Evolutionary conservation across 495 filamentous ascomycete species (phyloP).

Genomic region (Evernia prunastri): DNA sequence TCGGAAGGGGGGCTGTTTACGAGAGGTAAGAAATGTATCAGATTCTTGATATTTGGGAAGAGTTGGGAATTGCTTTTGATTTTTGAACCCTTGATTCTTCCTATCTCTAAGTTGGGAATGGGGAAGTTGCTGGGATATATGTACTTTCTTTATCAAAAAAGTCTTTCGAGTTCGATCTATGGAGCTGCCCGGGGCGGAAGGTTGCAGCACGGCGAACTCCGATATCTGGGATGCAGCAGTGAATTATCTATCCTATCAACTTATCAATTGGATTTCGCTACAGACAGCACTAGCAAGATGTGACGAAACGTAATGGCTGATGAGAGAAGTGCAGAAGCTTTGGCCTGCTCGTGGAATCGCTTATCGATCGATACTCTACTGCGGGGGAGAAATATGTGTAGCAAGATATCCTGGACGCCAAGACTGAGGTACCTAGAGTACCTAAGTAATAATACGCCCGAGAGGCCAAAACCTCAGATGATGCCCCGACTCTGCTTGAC

Average conservation of each 20-base stretch:
- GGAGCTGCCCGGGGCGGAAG: slow-evolving; percentile 12
- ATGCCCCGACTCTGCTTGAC: too few relatives aligned
- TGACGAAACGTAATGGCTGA: not conserved
- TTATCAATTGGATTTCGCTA: not conserved
- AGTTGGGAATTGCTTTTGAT: not conserved
- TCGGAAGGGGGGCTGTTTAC: not conserved
- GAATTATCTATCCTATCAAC: not conserved
- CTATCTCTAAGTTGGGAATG: not conserved
- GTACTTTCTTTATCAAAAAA: not conserved
- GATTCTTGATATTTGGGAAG: not conserved
- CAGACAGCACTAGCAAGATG: not conserved
- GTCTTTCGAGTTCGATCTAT: slow-evolving; percentile 1
- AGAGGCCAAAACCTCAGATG: too few relatives aligned
- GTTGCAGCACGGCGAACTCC: slow-evolving; percentile 19
- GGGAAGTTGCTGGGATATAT: slow-evolving; percentile 6
- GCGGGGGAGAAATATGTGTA: too few relatives aligned
- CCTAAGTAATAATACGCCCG: too few relatives aligned
- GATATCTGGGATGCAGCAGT: not conserved
- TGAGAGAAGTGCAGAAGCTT: not conserved
- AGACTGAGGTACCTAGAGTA: too few relatives aligned
- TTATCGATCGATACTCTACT: not conserved
- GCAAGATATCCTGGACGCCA: too few relatives aligned
- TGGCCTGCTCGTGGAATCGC: too few relatives aligned
- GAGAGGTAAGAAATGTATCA: not conserved
- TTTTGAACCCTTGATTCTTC: not conserved